phyloP scores from a whole-genome alignment of 306 rosid genomes.

The Echinosophora koreensis region DNA sequence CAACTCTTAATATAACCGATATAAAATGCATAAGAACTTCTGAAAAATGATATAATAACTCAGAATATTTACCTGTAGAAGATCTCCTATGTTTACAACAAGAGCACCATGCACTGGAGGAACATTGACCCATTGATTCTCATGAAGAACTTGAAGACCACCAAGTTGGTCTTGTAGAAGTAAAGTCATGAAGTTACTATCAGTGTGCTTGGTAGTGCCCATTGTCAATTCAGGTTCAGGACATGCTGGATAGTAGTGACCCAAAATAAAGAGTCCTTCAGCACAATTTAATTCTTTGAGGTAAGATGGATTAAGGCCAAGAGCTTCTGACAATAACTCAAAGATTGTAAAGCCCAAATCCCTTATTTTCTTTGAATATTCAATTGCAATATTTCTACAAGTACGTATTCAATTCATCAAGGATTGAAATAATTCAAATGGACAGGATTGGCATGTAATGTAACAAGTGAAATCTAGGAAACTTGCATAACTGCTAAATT shows the following conservation, averaged over 20 bases:
- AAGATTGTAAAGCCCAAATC: slow-evolving; percentile 47
- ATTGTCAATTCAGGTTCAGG: slow-evolving; percentile 62
- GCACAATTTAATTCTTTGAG: slow-evolving; percentile 48
- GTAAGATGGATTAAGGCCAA: slow-evolving; percentile 49
- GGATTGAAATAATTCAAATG: neutral
- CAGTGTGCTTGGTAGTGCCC: slow-evolving; percentile 55
- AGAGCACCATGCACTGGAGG: slow-evolving; percentile 55
- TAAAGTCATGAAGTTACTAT: slow-evolving; percentile 51
- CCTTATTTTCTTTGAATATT: slow-evolving; percentile 52
- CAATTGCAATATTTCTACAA: slow-evolving; percentile 51
- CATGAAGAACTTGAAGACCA: slow-evolving; percentile 56
- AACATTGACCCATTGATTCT: slow-evolving; percentile 54
- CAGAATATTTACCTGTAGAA: slow-evolving; percentile 46
- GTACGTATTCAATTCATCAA: neutral
- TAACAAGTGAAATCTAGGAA: neutral
- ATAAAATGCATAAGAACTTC: neutral
- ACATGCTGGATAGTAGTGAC: slow-evolving; percentile 62
- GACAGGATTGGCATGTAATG: neutral
- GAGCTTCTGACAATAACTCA: slow-evolving; percentile 62
- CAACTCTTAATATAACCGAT: neutral
- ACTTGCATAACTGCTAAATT: neutral
- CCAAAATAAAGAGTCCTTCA: slow-evolving; percentile 43
- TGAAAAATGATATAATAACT: neutral
- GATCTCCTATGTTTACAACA: slow-evolving; percentile 58
- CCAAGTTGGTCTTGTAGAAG: slow-evolving; percentile 63